Evolutionary conservation across 805 yeast genomes (phyloP).

Genomic region (Cyberlindnera saturnus): DNA sequence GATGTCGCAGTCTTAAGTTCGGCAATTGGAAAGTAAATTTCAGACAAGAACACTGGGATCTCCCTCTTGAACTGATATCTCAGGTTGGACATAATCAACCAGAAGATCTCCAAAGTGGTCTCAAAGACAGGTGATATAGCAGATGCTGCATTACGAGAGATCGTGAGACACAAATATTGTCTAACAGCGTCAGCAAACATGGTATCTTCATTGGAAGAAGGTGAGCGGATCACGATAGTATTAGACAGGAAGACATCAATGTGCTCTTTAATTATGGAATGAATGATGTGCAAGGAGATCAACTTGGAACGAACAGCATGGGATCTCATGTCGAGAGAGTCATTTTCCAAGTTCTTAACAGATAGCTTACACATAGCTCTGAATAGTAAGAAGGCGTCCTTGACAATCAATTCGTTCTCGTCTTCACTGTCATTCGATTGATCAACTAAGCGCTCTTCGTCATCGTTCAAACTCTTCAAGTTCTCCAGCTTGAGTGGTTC

Average conservation of each 20-base stretch:
- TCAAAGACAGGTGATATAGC: conserved; percentile 89
- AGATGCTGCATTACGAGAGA: conserved; percentile 90
- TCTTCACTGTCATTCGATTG: conserved; percentile 40
- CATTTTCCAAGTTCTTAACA: conserved; percentile 74
- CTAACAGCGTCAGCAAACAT: conserved; percentile 73
- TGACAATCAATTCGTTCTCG: conserved; percentile 65
- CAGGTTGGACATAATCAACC: conserved; percentile 78
- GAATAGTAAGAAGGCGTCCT: conserved; percentile 89
- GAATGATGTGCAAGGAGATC: conserved; percentile 80
- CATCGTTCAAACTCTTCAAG: conserved; percentile 50
- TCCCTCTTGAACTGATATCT: conserved; percentile 88
- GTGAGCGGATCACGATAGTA: conserved; percentile 45
- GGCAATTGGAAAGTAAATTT: conserved; percentile 88
- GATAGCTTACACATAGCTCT: conserved; percentile 94
- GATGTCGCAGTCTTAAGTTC: conserved; percentile 88
- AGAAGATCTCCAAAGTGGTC: conserved; percentile 85
- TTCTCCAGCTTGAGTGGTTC: conserved; percentile 51
- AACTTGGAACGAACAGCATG: conserved; percentile 90
- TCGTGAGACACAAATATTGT: conserved; percentile 74
- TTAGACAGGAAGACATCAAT: conserved; percentile 70
- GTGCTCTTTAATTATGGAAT: conserved; percentile 79
- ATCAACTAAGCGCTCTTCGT: conserved; percentile 48
- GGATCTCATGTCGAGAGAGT: conserved; percentile 76
- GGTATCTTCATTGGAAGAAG: conserved; percentile 47
- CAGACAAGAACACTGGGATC: conserved; percentile 88